Percentiles rank a stretch among this genome's conserved stretches.
Evolutionary conservation across 106 monocot genomes (phyloP).

Genomic region (Amphibolis antarctica): DNA sequence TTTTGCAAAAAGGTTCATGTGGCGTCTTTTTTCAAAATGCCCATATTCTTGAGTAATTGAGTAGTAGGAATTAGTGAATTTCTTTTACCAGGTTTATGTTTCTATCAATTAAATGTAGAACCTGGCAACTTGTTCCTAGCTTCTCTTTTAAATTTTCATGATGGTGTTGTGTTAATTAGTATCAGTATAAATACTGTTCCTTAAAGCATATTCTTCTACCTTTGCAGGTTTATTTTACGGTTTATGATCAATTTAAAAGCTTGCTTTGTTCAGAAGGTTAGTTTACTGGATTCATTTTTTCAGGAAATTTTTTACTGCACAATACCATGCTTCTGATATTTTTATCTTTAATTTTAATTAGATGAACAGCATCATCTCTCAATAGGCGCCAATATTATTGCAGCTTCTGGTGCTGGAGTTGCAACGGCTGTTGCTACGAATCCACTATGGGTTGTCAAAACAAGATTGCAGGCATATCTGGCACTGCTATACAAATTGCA

Average conservation of each 20-base stretch:
- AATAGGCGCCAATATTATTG: conserved; percentile 63
- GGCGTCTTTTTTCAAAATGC: too few relatives aligned
- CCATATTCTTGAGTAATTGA: too few relatives aligned
- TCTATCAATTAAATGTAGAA: too few relatives aligned
- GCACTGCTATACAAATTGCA: not conserved
- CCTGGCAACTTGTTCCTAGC: too few relatives aligned
- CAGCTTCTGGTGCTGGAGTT: conserved; percentile 85
- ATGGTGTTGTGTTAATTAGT: not conserved
- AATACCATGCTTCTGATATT: not conserved
- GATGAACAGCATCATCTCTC: conserved; percentile 48
- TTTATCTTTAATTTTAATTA: conserved; percentile 6
- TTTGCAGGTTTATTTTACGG: conserved; percentile 83
- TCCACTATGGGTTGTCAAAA: conserved; percentile 98
- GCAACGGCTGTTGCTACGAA: conserved; percentile 75
- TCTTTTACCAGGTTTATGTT: too few relatives aligned
- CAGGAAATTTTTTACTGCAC: not conserved
- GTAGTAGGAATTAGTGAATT: too few relatives aligned
- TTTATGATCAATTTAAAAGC: conserved; percentile 65
- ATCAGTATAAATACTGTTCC: not conserved
- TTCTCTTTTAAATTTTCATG: too few relatives aligned
- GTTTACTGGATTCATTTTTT: conserved; percentile 1
- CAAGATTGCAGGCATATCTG: conserved; percentile 78
- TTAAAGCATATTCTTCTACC: not conserved
- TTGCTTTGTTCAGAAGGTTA: conserved; percentile 57
- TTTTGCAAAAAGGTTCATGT: too few relatives aligned